These are phyloP conservation scores for Fusarium tjaetaba DNA, from an alignment of 2,329 filamentous ascomycete genomes.

Conservation along the genomic window DNA sequence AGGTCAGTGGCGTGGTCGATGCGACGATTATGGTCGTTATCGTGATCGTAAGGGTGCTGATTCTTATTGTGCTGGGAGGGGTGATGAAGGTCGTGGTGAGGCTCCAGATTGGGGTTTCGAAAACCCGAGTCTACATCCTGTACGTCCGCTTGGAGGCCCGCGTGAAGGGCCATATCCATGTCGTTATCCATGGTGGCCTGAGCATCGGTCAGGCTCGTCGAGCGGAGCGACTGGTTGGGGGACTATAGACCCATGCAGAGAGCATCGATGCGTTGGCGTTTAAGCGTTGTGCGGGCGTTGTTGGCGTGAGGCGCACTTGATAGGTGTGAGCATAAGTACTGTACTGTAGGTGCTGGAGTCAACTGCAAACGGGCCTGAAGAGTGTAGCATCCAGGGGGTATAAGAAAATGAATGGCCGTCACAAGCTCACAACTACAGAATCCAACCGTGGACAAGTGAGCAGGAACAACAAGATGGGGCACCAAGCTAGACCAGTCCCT, in stretches of 20 bases:
- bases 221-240: slow-evolving; percentile 54
- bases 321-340: slow-evolving; percentile 35
- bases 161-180: slow-evolving; percentile 48
- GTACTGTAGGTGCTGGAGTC: slow-evolving; percentile 28
- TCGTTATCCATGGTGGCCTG: slow-evolving; percentile 60
- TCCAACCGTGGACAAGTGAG: slow-evolving; percentile 31
- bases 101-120: slow-evolving; percentile 38
- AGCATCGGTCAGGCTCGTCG: slow-evolving; percentile 57
- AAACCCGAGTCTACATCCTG: slow-evolving; percentile 39
- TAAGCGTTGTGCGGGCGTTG: slow-evolving; percentile 48
- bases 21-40: slow-evolving; percentile 44
- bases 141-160: slow-evolving; percentile 43
- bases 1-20: slow-evolving; percentile 27
- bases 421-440: slow-evolving; percentile 34
- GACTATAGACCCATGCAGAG: slow-evolving; percentile 56
- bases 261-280: slow-evolving; percentile 60
- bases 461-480: slow-evolving; percentile 33
- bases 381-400: slow-evolving; percentile 28
- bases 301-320: slow-evolving; percentile 37
- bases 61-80: slow-evolving; percentile 47
- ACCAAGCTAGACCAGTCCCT: slow-evolving; percentile 16
- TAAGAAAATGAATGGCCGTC: slow-evolving; percentile 26
- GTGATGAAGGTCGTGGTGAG: slow-evolving; percentile 34
- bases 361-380: slow-evolving; percentile 14
- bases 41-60: slow-evolving; percentile 44